phyloP scores from a whole-genome alignment of 495 filamentous ascomycete genomes.

The Penicillium salamii region DNA sequence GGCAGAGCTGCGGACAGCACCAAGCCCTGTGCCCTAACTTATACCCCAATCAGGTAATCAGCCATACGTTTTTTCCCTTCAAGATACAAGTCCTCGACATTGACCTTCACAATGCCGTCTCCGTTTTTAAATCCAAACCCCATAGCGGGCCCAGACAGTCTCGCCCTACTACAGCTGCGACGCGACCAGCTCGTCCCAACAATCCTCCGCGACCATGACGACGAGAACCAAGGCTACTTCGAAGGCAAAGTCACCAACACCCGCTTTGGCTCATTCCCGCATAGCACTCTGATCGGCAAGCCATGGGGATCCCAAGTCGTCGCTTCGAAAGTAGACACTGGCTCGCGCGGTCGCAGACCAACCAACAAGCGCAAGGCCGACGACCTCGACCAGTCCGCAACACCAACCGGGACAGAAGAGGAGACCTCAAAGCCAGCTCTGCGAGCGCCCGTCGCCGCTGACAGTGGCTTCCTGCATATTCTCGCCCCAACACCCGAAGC shows the following conservation, averaged over 20 bases:
- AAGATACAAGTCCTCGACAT: conserved; percentile 6
- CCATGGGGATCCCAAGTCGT: conserved; percentile 90
- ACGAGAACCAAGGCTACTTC: conserved; percentile 64
- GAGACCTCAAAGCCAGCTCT: conserved; percentile 23
- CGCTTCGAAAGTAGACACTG: conserved; percentile 86
- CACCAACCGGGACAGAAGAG: conserved; percentile 22
- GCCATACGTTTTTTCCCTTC: conserved; percentile 22
- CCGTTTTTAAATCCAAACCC: conserved; percentile 70
- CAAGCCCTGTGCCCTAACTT: conserved; percentile 39
- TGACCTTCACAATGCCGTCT: conserved; percentile 45
- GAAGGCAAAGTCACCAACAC: conserved; percentile 89
- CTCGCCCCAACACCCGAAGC: conserved; percentile 88
- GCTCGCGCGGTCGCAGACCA: conserved; percentile 63
- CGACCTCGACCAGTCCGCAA: conserved; percentile 32
- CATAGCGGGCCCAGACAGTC: conserved; percentile 49
- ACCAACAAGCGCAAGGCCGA: conserved; percentile 53
- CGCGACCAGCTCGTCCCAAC: conserved; percentile 77
- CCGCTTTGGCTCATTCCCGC: conserved; percentile 91
- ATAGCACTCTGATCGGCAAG: conserved; percentile 74
- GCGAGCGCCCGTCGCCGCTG: conserved; percentile 54
- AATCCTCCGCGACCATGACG: conserved; percentile 60
- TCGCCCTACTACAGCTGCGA: conserved; percentile 79
- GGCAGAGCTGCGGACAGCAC: conserved; percentile 6
- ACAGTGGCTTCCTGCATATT: conserved; percentile 85
- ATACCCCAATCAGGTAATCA: conserved; percentile 16